phyloP scores from a whole-genome alignment of 768 basidiomycete genomes.

The Mycena leptocephala region DNA sequence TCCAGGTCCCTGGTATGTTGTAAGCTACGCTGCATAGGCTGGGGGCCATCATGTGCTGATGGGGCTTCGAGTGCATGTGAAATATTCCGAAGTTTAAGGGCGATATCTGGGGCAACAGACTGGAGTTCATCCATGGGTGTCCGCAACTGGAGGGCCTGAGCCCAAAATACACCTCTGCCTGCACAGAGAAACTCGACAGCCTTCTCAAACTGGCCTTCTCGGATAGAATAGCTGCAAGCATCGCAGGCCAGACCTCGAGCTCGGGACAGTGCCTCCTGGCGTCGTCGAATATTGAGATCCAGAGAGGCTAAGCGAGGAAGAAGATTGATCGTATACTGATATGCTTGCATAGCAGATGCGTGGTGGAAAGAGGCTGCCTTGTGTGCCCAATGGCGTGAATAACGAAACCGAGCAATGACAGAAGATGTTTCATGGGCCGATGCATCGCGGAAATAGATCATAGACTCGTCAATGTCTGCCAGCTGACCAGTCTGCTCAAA shows the following conservation, averaged over 20 bases:
- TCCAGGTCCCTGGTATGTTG: conserved; percentile 30
- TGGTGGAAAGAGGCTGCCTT: conserved; percentile 4
- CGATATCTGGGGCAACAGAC: conserved; percentile 2
- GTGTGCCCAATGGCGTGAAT: conserved; percentile 6
- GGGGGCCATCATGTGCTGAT: background rate
- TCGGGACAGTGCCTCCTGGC: conserved; percentile 8
- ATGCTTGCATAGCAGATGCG: conserved; percentile 12
- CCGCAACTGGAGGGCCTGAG: conserved; percentile 8
- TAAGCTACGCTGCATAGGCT: background rate
- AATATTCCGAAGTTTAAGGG: conserved; percentile 2
- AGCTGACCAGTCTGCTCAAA: background rate
- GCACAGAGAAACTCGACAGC: conserved; percentile 12
- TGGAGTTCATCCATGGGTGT: conserved; percentile 7
- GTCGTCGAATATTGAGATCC: conserved; percentile 4
- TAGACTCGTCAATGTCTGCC: conserved; percentile 9
- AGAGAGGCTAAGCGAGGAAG: conserved; percentile 10
- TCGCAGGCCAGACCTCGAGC: conserved; percentile 7
- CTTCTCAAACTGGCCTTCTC: conserved; percentile 7
- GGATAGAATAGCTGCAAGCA: conserved; percentile 15
- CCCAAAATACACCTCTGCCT: conserved; percentile 11
- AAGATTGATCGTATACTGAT: conserved; percentile 6
- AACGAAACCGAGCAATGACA: conserved; percentile 1
- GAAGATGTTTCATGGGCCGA: conserved; percentile 8
- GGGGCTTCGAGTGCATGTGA: conserved; percentile 3
- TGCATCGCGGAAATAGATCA: background rate